Evolutionary conservation across 768 basidiomycete genomes (phyloP).

Genomic region (Lepiota brunneoincarnata): DNA sequence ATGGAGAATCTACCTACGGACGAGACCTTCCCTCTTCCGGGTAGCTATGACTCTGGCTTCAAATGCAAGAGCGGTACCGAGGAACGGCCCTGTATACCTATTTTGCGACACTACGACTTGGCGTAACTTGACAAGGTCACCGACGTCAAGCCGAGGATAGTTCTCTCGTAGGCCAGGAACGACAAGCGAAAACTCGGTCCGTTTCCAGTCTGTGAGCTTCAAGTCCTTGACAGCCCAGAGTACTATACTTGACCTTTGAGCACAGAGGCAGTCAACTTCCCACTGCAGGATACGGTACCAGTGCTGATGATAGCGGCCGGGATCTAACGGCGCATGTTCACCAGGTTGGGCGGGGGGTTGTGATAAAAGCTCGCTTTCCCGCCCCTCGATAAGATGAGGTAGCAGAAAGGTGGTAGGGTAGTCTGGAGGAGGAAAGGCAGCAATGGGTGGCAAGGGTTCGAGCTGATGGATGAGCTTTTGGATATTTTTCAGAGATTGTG

Average conservation of each 20-base stretch:
- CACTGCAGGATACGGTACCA: conserved; percentile 7
- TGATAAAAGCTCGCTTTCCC: conserved; percentile 12
- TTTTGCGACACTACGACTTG: conserved; percentile 23
- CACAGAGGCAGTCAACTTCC: conserved; percentile 10
- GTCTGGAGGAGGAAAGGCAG: conserved; percentile 37
- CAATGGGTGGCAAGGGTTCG: conserved; percentile 37
- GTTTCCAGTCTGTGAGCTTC: not conserved
- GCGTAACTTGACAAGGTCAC: conserved; percentile 35
- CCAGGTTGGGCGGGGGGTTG: conserved; percentile 7
- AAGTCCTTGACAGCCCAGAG: conserved; percentile 16
- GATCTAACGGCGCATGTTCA: conserved; percentile 1
- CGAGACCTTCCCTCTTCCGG: conserved; percentile 43
- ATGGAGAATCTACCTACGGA: conserved; percentile 34
- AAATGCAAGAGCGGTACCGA: conserved; percentile 37
- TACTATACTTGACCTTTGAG: conserved; percentile 24
- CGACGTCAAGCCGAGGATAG: conserved; percentile 34
- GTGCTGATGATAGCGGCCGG: conserved; percentile 4
- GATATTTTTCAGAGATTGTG: conserved; percentile 47
- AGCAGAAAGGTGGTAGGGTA: conserved; percentile 42
- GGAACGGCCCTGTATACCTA: conserved; percentile 1
- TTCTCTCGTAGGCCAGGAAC: conserved; percentile 16
- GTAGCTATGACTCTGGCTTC: conserved; percentile 42
- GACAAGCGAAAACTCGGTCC: not conserved
- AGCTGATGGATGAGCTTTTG: conserved; percentile 43
- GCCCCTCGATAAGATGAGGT: conserved; percentile 31